Conservation (phyloP, 192 early-diverging fungal genomes). For the Dimargaris cristalligena region DNA sequence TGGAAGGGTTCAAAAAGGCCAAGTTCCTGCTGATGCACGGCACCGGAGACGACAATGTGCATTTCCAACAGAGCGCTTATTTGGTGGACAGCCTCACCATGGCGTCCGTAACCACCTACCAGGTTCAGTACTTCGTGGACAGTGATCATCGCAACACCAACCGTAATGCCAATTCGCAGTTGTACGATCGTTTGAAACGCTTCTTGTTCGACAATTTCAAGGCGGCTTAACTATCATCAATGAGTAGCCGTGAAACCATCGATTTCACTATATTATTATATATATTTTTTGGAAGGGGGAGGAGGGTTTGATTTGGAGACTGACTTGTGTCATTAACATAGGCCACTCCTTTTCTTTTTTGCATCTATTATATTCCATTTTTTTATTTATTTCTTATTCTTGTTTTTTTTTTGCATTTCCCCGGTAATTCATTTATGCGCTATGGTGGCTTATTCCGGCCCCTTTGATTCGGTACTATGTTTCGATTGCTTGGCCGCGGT, state of each 20-base stretch:
- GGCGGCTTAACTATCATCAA: conserved; percentile 10
- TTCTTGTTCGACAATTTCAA: conserved; percentile 24
- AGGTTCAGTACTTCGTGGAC: conserved; percentile 79
- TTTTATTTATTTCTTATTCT: not conserved
- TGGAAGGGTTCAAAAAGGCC: conserved; percentile 62
- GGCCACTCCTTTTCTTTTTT: not conserved
- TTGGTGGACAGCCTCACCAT: conserved; percentile 63
- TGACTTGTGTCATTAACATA: not conserved
- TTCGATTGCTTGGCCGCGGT: too few species aligned
- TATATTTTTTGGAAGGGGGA: too few species aligned
- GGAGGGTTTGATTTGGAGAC: too few species aligned
- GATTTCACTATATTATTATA: too few species aligned
- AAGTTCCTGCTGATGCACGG: conserved; percentile 81
- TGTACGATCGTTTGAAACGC: conserved; percentile 38
- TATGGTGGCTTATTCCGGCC: not conserved
- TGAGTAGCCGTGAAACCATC: too few species aligned
- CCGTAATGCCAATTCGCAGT: conserved; percentile 53
- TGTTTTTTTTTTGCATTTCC: conserved; percentile 11
- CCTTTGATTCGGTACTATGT: too few species aligned
- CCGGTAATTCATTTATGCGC: conserved; percentile 11
- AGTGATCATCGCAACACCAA: conserved; percentile 74
- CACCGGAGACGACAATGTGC: conserved; percentile 80
- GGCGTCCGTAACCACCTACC: conserved; percentile 55
- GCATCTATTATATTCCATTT: conserved; percentile 9
- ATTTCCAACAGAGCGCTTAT: conserved; percentile 76